These are phyloP conservation scores for Emericellopsis atlantica DNA, from an alignment of 2,329 filamentous ascomycete genomes.

Conservation along the genomic window DNA sequence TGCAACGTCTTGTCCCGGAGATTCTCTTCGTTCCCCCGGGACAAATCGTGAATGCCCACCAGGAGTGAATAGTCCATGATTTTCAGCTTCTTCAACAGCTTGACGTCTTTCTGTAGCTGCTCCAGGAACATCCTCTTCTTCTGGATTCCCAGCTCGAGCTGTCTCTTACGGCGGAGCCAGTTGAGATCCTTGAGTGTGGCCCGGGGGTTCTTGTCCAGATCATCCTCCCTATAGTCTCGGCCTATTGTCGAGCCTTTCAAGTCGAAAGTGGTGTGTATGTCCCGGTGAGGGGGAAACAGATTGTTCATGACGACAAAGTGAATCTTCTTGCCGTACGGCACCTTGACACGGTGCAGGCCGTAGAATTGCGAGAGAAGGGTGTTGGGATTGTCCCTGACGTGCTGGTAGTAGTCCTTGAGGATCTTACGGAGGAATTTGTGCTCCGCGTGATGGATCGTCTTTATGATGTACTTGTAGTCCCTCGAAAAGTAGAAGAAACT, in stretches of 20 bases:
- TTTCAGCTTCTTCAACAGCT: slow-evolving; percentile 71
- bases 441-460: slow-evolving; percentile 94
- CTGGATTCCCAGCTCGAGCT: slow-evolving; percentile 76
- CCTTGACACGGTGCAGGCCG: slow-evolving; percentile 92
- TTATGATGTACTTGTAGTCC: slow-evolving; percentile 99
- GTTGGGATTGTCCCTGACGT: slow-evolving; percentile 88
- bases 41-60: slow-evolving; percentile 84
- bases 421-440: slow-evolving; percentile 79
- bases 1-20: slow-evolving; percentile 78
- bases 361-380: slow-evolving; percentile 97
- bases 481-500: slow-evolving; percentile 99
- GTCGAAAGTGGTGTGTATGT: slow-evolving; percentile 96
- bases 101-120: slow-evolving; percentile 80
- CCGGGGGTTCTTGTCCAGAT: slow-evolving; percentile 76
- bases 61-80: slow-evolving; percentile 99
- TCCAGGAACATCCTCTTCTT: slow-evolving; percentile 84
- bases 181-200: slow-evolving; percentile 95
- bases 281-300: slow-evolving; percentile 89
- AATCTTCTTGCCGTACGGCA: slow-evolving; percentile 95
- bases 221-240: slow-evolving; percentile 79
- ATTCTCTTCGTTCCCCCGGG: slow-evolving; percentile 89
- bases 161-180: slow-evolving; percentile 76
- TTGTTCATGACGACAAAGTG: slow-evolving; percentile 99
- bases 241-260: slow-evolving; percentile 94
- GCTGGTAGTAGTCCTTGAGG: slow-evolving; percentile 82